phyloP scores from a whole-genome alignment of 345 rosid species.

The Acer campestre region DNA sequence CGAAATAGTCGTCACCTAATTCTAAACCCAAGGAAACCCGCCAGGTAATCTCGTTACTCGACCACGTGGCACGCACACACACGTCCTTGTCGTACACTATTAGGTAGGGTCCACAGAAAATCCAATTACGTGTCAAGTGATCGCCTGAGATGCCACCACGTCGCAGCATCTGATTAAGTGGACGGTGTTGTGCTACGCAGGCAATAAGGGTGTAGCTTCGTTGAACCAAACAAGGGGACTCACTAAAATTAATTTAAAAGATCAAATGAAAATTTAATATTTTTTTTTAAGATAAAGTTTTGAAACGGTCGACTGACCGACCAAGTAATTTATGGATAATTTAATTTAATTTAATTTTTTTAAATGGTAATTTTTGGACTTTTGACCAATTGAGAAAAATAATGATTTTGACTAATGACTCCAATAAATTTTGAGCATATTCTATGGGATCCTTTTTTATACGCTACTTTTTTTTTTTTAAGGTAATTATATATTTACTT shows the following conservation, averaged over 20 bases:
- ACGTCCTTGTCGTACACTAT: neutral
- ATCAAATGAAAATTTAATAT: neutral
- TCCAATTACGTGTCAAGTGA: constrained; percentile 1
- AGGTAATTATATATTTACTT: neutral
- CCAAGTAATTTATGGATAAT: neutral
- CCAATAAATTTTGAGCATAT: neutral
- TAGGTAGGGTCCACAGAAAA: constrained; percentile 9
- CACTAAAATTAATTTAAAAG: neutral
- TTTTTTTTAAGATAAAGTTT: neutral
- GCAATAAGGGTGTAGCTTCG: neutral
- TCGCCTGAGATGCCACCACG: neutral
- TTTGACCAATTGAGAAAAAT: neutral
- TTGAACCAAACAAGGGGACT: neutral
- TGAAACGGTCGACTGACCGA: constrained; percentile 4
- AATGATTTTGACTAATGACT: too few species aligned
- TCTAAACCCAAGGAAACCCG: neutral
- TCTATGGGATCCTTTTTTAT: neutral
- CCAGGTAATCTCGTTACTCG: neutral
- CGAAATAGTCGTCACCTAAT: constrained; percentile 1
- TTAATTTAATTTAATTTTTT: neutral
- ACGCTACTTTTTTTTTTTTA: too few species aligned
- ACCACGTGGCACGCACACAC: neutral
- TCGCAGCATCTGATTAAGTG: neutral
- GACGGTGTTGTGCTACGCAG: constrained; percentile 12
- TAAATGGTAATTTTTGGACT: neutral